These are phyloP conservation scores for Pinus tabuliformis DNA, from an alignment of 75 land plant species.

Conservation along the genomic window DNA sequence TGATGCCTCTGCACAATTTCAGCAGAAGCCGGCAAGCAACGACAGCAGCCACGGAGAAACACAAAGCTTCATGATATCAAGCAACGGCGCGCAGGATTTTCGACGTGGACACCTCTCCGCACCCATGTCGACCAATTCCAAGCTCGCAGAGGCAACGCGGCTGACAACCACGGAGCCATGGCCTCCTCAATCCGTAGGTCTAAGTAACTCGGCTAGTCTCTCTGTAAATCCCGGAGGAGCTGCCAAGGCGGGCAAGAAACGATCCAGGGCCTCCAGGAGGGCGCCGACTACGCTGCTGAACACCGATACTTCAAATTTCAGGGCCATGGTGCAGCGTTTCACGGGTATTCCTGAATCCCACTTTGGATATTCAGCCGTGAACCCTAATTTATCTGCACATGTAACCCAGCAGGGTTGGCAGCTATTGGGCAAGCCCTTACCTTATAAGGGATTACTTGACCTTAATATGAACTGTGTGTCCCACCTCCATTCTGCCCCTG, in stretches of 20 bases:
- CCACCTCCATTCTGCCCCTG: too few relatives aligned
- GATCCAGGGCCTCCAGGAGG: slow-evolving; percentile 39
- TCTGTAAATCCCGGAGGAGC: not conserved
- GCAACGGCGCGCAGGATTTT: not conserved
- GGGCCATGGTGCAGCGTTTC: slow-evolving; percentile 78
- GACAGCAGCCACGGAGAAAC: not conserved
- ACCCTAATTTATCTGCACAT: not conserved
- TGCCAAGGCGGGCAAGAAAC: slow-evolving; percentile 21
- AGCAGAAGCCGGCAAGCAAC: not conserved
- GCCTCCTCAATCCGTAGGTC: not conserved
- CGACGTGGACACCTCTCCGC: not conserved
- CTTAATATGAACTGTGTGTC: too few relatives aligned
- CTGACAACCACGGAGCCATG: slow-evolving; percentile 1
- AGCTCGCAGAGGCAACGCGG: too few relatives aligned
- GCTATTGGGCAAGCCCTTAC: too few relatives aligned
- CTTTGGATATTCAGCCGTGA: not conserved
- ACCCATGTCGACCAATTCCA: not conserved
- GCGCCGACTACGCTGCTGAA: slow-evolving; percentile 66
- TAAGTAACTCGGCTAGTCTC: too few relatives aligned
- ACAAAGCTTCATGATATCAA: not conserved
- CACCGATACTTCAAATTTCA: slow-evolving; percentile 51
- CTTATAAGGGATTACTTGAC: too few relatives aligned
- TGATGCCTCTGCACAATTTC: not conserved
- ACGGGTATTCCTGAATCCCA: slow-evolving; percentile 44
- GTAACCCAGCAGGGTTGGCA: too few relatives aligned